Evolutionary conservation across 192 early-diverging fungal genomes (phyloP).

Genomic region (Coemansia interrupta): DNA sequence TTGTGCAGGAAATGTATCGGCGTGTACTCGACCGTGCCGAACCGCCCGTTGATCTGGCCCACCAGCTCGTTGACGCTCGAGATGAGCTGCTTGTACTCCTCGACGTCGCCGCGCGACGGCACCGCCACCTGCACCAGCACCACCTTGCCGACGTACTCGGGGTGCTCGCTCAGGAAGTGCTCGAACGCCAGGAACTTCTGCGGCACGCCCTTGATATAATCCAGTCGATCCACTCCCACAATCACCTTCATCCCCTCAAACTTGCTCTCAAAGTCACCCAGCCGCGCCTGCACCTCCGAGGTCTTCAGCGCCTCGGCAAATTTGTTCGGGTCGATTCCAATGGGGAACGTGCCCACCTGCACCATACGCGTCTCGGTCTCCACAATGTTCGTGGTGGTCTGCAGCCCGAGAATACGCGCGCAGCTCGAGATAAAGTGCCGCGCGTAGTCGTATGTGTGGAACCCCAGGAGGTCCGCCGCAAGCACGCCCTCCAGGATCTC

Average conservation of each 20-base stretch:
- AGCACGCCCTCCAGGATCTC: constrained; percentile 93
- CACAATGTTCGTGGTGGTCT: constrained; percentile 89
- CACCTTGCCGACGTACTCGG: constrained; percentile 89
- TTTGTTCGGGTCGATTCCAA: constrained; percentile 96
- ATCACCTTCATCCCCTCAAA: constrained; percentile 88
- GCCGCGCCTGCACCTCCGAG: constrained; percentile 64
- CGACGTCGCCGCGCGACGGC: constrained; percentile 95
- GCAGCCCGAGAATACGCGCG: constrained; percentile 91
- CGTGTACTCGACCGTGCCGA: constrained; percentile 91
- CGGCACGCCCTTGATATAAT: constrained; percentile 99
- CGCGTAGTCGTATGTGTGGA: constrained; percentile 99
- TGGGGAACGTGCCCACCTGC: constrained; percentile 97
- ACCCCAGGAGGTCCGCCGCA: constrained; percentile 89
- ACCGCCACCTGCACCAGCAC: constrained; percentile 97
- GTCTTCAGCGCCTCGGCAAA: constrained; percentile 82
- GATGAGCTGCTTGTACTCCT: constrained; percentile 95
- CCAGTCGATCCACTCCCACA: constrained; percentile 95
- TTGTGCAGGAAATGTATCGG: constrained; percentile 99
- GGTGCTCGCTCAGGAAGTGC: constrained; percentile 81
- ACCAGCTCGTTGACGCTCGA: constrained; percentile 95
- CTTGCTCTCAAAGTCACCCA: constrained; percentile 72
- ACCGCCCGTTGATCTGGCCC: constrained; percentile 95
- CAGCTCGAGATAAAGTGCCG: constrained; percentile 97
- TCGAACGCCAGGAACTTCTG: constrained; percentile 98
- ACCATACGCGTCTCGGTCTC: constrained; percentile 91